Evolutionary conservation across 2,329 filamentous ascomycete genomes (phyloP).

Genomic region (Diaporthe caulivora): DNA sequence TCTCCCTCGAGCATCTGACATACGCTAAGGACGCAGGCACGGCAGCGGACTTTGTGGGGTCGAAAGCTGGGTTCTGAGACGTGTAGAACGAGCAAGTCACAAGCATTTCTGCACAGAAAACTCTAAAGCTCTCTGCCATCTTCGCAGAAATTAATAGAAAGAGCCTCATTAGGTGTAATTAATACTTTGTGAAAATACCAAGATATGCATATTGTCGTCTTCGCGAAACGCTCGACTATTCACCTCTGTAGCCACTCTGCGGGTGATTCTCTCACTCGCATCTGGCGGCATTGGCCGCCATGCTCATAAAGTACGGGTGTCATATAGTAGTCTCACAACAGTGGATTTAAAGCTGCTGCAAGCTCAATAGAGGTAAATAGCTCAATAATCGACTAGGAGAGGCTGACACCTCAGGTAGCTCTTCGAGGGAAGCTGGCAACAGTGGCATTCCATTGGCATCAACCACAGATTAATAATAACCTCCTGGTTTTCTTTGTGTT

Average conservation of each 20-base stretch:
- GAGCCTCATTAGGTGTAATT: background rate
- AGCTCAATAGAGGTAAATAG: background rate
- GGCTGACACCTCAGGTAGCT: background rate
- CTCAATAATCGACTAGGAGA: background rate
- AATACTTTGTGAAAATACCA: background rate
- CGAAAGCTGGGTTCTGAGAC: slow-evolving; percentile 16
- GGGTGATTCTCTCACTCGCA: background rate
- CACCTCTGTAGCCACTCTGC: too few relatives aligned
- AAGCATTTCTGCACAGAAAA: background rate
- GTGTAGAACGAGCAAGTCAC: background rate
- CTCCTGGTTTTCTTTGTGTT: too few relatives aligned
- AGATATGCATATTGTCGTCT: background rate
- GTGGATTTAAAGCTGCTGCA: background rate
- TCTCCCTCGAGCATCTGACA: slow-evolving; percentile 45
- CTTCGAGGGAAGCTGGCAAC: background rate
- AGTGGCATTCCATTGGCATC: background rate
- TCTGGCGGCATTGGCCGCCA: background rate
- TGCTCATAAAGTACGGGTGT: background rate
- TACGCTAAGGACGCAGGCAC: slow-evolving; percentile 43
- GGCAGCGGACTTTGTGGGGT: slow-evolving; percentile 45
- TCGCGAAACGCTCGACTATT: background rate
- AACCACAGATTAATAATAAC: background rate
- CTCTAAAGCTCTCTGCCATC: too few relatives aligned
- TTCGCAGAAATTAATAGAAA: too few relatives aligned
- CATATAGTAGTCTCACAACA: background rate